phyloP scores from a whole-genome alignment of 108 stramenopile genomes.

The Nitzschia putrida region DNA sequence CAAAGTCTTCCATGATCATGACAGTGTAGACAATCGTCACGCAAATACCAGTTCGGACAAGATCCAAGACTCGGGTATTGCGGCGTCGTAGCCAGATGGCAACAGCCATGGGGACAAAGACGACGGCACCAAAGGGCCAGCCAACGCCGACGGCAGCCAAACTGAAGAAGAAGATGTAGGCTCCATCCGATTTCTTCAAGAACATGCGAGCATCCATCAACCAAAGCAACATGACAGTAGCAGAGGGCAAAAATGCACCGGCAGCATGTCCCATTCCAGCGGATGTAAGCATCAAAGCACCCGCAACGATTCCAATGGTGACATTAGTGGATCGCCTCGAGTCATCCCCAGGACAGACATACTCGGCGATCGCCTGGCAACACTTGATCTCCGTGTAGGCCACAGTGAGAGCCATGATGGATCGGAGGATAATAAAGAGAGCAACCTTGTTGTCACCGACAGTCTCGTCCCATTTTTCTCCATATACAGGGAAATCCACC shows the following conservation, averaged over 20 bases:
- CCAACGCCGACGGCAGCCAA: constrained; percentile 80
- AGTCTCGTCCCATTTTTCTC: background rate
- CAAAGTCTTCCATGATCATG: constrained; percentile 62
- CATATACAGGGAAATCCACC: constrained; percentile 18
- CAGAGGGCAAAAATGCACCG: constrained; percentile 85
- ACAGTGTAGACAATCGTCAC: constrained; percentile 50
- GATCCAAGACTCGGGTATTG: background rate
- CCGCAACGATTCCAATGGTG: constrained; percentile 29
- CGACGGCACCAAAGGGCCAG: constrained; percentile 96
- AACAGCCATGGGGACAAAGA: constrained; percentile 89
- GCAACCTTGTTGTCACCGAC: constrained; percentile 33
- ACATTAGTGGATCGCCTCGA: background rate
- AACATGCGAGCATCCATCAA: constrained; percentile 46
- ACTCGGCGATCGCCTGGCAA: constrained; percentile 26
- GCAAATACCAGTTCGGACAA: constrained; percentile 16
- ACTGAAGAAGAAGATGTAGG: constrained; percentile 70
- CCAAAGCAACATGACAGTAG: constrained; percentile 65
- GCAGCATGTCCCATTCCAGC: constrained; percentile 83
- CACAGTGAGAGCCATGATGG: constrained; percentile 44
- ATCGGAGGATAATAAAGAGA: constrained; percentile 53
- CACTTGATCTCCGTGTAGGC: constrained; percentile 45
- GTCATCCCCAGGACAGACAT: background rate
- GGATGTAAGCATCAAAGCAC: constrained; percentile 55
- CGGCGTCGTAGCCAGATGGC: constrained; percentile 54
- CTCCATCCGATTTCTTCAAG: constrained; percentile 40